A percentile compares a stretch with the other conserved stretches of the same genome.
phyloP scores from a whole-genome alignment of 2,329 filamentous ascomycete genomes.

The Hymenoscyphus repandus region DNA sequence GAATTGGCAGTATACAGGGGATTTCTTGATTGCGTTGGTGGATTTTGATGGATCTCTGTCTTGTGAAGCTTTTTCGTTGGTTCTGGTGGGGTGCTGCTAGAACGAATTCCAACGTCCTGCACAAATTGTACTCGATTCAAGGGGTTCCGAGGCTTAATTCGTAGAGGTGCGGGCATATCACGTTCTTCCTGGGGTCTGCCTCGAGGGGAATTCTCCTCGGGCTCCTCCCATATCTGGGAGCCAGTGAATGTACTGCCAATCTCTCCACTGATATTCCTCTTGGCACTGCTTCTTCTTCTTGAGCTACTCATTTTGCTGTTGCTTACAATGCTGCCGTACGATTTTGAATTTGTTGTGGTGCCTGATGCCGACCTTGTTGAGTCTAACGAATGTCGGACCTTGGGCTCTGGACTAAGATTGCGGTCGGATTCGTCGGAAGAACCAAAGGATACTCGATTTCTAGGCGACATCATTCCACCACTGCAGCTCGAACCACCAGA shows the following conservation, averaged over 20 bases:
- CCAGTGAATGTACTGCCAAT: constrained; percentile 60
- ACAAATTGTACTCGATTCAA: constrained; percentile 55
- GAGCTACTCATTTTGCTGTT: constrained; percentile 10
- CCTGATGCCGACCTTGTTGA: constrained; percentile 11
- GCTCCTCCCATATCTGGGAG: constrained; percentile 87
- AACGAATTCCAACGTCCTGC: constrained; percentile 35
- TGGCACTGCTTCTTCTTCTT: constrained; percentile 22
- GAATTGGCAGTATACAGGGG: constrained; percentile 70
- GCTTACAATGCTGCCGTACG: constrained; percentile 24
- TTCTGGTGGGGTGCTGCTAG: constrained; percentile 39
- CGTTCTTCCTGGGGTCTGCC: constrained; percentile 23
- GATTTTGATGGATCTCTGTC: constrained; percentile 78
- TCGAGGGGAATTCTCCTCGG: constrained; percentile 40
- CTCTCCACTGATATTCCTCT: constrained; percentile 66
- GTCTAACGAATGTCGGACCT: constrained; percentile 21
- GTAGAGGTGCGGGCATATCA: constrained; percentile 42
- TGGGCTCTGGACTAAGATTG: constrained; percentile 16
- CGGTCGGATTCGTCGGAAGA: constrained; percentile 15
- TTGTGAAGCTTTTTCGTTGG: constrained; percentile 37
- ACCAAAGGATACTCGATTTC: constrained; percentile 31
- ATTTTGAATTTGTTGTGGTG: constrained; percentile 15
- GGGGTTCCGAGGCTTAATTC: constrained; percentile 58
- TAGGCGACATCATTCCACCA: constrained; percentile 24
- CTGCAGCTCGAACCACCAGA: constrained; percentile 33
- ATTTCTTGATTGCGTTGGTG: constrained; percentile 77